Evolutionary conservation across 768 basidiomycete genomes (phyloP), one percentile per base, ranked within the genome.

Genomic region (Suillus sp.): DNA sequence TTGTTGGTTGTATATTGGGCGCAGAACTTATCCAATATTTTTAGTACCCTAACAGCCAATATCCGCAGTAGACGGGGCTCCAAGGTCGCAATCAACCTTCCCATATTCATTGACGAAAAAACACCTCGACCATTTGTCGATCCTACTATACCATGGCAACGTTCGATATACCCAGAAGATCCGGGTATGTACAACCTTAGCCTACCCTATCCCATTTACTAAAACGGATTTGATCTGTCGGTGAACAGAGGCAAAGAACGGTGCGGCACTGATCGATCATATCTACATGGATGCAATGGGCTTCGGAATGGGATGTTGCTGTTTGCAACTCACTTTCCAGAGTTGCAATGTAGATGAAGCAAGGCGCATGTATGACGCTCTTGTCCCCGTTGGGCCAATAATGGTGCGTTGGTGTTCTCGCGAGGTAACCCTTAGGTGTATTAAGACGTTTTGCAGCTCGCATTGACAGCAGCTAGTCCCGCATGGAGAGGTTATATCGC

Each of bases 221-320:
- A 59, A 58, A 32, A 62, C 42, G 48, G 13, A n/a, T 59, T 56
- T 40, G 25, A 43, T 25, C 1, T 56, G 51, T 53, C 22, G 27
- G 10, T 38, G 2, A 58, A 30, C 65, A 92, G 95, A 97, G 81
- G 95, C 95, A 1, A 92, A 89, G 77, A 83, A 88, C 65, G 95
- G 96, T 2, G 94, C 95, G 5, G 95, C 96, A 18, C 82, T 93
- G 40, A 80, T 82, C 37, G 89, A 96, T 73, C 96, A 99, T 75
- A 93, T 99, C 66, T 99, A 99, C 74, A 85, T 99, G 81, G 97
- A 99, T 75, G 96, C 97, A 10, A 99, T 99, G 97, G 96, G 96
- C 34, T 99, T 99, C 75, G 97, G 97, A 54, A 99, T 99, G 97
- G 97, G 97, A 7, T 99, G 96, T 68, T 96, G 94, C 71, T 99